phyloP scores from a whole-genome alignment of 1,139 yeast genomes.

The Geotrichum reessii region DNA sequence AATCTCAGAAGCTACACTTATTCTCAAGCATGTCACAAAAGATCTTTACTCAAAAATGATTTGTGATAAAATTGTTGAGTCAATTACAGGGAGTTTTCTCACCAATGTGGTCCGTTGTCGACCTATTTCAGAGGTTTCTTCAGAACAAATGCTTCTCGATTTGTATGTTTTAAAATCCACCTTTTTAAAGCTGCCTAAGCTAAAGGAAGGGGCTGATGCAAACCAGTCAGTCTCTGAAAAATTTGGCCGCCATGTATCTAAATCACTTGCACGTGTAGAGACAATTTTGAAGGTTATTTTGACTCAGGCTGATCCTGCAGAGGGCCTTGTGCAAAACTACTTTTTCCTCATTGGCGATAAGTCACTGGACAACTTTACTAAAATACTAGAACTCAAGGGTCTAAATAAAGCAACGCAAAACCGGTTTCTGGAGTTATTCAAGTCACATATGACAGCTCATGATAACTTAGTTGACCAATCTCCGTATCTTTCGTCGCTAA shows the following conservation, averaged over 20 bases:
- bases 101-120: constrained; percentile 52
- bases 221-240: constrained; percentile 10
- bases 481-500: constrained; percentile 38
- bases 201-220: constrained; percentile 23
- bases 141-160: constrained; percentile 79
- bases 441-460: constrained; percentile 50
- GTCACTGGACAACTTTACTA: constrained; percentile 55
- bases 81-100: constrained; percentile 52
- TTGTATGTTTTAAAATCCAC: constrained; percentile 55
- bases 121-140: constrained; percentile 63
- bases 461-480: constrained; percentile 44
- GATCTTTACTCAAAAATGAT: constrained; percentile 67
- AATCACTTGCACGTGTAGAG: constrained; percentile 51
- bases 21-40: constrained; percentile 59
- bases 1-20: constrained; percentile 43
- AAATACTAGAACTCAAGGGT: constrained; percentile 61
- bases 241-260: constrained; percentile 47
- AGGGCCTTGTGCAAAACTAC: constrained; percentile 61
- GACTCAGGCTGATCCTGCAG: constrained; percentile 59
- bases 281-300: constrained; percentile 59
- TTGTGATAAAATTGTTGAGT: constrained; percentile 71
- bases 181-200: constrained; percentile 47
- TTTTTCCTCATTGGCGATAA: constrained; percentile 64
- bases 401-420: constrained; percentile 42
- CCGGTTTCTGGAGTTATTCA: constrained; percentile 56